These are phyloP conservation scores for Centella asiatica DNA, from an alignment of 129 eudicot species.

Conservation along the genomic window DNA sequence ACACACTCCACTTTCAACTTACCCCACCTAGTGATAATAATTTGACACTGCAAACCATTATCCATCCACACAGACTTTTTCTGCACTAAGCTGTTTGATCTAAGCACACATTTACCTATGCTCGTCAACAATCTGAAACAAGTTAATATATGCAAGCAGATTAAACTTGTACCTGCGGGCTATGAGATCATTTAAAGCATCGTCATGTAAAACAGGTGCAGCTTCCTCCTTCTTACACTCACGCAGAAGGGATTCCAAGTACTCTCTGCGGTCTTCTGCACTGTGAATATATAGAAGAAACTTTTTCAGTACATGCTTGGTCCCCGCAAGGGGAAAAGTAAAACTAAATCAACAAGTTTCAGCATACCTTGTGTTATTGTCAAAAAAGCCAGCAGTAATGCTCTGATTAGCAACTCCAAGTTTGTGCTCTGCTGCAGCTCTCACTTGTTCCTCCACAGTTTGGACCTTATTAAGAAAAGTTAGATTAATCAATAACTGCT, in stretches of 20 bases:
- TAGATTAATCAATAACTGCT: background rate
- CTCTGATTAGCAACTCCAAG: slow-evolving; percentile 99
- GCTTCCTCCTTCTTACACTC: slow-evolving; percentile 98
- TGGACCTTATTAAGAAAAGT: slow-evolving; percentile 48
- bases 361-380: slow-evolving; percentile 90
- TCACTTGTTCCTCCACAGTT: slow-evolving; percentile 98
- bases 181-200: slow-evolving; percentile 77
- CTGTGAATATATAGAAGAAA: slow-evolving; percentile 29
- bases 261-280: slow-evolving; percentile 98
- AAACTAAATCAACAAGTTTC: background rate
- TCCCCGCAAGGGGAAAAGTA: background rate
- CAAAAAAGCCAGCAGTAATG: slow-evolving; percentile 98
- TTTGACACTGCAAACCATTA: too few species aligned
- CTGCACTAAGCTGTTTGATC: too few species aligned
- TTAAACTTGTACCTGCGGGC: slow-evolving; percentile 66
- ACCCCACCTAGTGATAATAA: too few species aligned
- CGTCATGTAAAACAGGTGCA: slow-evolving; percentile 91
- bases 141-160: background rate
- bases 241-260: slow-evolving; percentile 90
- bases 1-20: too few species aligned
- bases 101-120: too few species aligned
- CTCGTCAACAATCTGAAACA: slow-evolving; percentile 1
- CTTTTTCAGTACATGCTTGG: background rate
- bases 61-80: too few species aligned
- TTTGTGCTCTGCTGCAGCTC: slow-evolving; percentile 99